These are phyloP conservation scores for Tylopilus rubrobrunneus DNA, from an alignment of 768 basidiomycete species.

Conservation along the genomic window DNA sequence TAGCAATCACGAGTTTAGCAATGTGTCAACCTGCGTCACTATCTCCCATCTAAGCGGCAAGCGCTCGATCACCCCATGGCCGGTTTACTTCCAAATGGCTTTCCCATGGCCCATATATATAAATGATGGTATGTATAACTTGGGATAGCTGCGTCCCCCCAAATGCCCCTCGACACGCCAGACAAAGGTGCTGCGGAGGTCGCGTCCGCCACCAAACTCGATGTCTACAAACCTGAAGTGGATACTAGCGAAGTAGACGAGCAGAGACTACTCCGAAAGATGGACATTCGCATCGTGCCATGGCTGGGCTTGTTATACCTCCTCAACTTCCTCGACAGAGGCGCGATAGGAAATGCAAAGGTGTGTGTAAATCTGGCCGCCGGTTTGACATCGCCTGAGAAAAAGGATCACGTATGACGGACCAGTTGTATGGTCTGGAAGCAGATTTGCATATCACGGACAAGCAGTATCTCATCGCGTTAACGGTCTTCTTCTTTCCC, in stretches of 20 bases:
- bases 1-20: background rate
- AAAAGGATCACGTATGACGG: background rate
- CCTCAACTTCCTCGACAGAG: conserved; percentile 63
- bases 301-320: conserved; percentile 74
- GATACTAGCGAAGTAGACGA: conserved; percentile 54
- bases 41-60: background rate
- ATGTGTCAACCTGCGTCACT: background rate
- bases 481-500: conserved; percentile 75
- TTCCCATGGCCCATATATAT: background rate
- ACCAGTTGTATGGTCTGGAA: conserved; percentile 57
- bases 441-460: conserved; percentile 55
- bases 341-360: conserved; percentile 71
- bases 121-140: background rate
- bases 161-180: conserved; percentile 4
- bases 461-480: conserved; percentile 61
- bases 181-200: background rate
- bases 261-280: conserved; percentile 49
- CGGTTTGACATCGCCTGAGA: background rate
- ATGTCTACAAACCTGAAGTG: conserved; percentile 44
- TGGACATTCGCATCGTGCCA: conserved; percentile 67
- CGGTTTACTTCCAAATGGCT: background rate
- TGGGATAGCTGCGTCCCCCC: background rate
- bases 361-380: conserved; percentile 33
- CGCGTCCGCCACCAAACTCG: conserved; percentile 11
- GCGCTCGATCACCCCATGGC: background rate